phyloP scores from a whole-genome alignment of 345 rosid genomes.

The Sisymbrium irio region DNA sequence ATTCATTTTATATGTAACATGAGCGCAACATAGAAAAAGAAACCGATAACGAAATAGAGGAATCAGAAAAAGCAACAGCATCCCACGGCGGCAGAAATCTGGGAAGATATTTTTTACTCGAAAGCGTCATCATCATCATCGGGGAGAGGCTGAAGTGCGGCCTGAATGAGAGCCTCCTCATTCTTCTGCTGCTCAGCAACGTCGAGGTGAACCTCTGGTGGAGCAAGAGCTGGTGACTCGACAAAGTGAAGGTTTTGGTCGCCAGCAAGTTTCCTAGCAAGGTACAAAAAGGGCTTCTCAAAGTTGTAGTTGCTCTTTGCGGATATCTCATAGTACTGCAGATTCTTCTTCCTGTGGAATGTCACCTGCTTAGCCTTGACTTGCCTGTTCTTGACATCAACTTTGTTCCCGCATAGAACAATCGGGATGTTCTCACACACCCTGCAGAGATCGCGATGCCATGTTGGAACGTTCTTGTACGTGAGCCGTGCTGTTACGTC shows the following conservation, averaged over 20 bases:
- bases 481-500: conserved; percentile 96
- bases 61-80: neutral
- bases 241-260: conserved; percentile 79
- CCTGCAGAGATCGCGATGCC: conserved; percentile 90
- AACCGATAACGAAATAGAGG: neutral
- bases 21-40: neutral
- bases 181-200: conserved; percentile 54
- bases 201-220: conserved; percentile 91
- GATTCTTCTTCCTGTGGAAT: conserved; percentile 91
- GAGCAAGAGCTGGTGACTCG: conserved; percentile 88
- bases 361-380: conserved; percentile 93
- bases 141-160: conserved; percentile 30
- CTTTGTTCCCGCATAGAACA: conserved; percentile 92
- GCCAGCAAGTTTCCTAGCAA: conserved; percentile 82
- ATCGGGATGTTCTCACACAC: conserved; percentile 87
- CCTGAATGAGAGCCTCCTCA: conserved; percentile 10
- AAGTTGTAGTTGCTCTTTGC: conserved; percentile 95
- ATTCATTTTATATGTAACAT: neutral
- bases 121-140: conserved; percentile 39
- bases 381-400: conserved; percentile 93
- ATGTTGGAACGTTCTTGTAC: conserved; percentile 97
- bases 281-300: conserved; percentile 91
- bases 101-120: conserved; percentile 5
- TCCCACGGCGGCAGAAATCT: neutral
- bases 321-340: conserved; percentile 88